Conservation (phyloP, 2,329 filamentous ascomycete species). For the Alternaria incomplexa region DNA sequence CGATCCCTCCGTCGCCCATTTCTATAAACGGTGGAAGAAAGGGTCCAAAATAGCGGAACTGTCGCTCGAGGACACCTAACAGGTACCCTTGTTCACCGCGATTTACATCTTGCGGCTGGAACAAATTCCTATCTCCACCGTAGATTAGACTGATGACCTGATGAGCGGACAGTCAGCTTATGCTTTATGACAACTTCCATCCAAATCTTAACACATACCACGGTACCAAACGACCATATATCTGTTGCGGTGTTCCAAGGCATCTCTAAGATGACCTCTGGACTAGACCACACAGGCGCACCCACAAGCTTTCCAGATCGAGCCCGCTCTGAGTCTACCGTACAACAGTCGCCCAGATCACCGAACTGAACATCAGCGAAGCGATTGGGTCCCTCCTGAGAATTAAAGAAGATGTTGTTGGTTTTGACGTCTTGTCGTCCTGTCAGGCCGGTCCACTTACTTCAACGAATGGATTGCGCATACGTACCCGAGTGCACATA, state of each 20-base stretch:
- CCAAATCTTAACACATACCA: conserved; percentile 31
- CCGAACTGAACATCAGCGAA: conserved; percentile 46
- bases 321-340: conserved; percentile 25
- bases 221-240: conserved; percentile 51
- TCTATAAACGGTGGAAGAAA: conserved; percentile 7
- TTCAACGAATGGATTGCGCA: not conserved
- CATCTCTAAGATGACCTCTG: conserved; percentile 37
- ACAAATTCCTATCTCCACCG: conserved; percentile 32
- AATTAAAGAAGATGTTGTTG: conserved; percentile 49
- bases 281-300: conserved; percentile 48
- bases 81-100: conserved; percentile 31
- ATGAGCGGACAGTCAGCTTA: not conserved
- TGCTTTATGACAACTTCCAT: not conserved
- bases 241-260: conserved; percentile 48
- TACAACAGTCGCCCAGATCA: conserved; percentile 40
- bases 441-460: not conserved
- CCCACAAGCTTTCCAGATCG: conserved; percentile 40
- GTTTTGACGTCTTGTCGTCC: conserved; percentile 39
- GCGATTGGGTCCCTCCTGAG: conserved; percentile 31
- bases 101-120: conserved; percentile 27
- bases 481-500: not conserved
- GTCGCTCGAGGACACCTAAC: conserved; percentile 26
- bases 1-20: not conserved
- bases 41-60: conserved; percentile 33
- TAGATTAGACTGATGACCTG: conserved; percentile 39